Conservation (phyloP, 176 grass and related monocot genomes). For the Cocos nucifera region DNA sequence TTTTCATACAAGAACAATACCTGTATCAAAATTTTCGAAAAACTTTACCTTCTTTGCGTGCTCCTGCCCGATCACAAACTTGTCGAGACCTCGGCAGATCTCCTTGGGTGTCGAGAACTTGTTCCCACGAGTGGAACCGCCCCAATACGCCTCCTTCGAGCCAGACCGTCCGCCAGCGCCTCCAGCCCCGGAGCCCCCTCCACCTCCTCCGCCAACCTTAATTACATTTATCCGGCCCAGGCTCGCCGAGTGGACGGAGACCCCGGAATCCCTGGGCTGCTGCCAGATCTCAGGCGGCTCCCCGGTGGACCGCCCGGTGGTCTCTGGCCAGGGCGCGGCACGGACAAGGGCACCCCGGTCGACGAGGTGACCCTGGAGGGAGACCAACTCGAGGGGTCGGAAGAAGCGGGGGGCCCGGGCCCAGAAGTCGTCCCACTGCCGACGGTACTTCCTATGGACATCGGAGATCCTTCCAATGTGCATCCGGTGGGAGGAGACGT, state of each 20-base stretch:
- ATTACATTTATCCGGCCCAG: conserved; percentile 37
- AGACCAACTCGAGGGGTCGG: conserved; percentile 8
- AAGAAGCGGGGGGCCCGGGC: conserved; percentile 8
- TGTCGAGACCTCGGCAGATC: conserved; percentile 41
- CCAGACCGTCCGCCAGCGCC: conserved; percentile 22
- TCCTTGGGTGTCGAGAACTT: conserved; percentile 40
- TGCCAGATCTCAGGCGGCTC: conserved; percentile 65
- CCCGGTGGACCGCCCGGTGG: conserved; percentile 6
- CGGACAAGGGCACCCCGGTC: conserved; percentile 6
- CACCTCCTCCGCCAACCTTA: conserved; percentile 25
- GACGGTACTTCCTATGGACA: conserved; percentile 6
- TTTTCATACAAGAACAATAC: too few relatives aligned
- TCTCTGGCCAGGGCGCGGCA: not conserved
- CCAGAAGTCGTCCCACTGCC: conserved; percentile 30
- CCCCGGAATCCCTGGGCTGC: conserved; percentile 31
- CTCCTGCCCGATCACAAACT: conserved; percentile 54
- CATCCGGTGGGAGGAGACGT: conserved; percentile 17
- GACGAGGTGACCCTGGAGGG: conserved; percentile 15
- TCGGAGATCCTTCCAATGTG: conserved; percentile 25
- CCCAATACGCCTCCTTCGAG: conserved; percentile 28
- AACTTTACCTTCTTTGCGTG: conserved; percentile 38
- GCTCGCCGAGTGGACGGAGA: not conserved
- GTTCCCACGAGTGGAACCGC: conserved; percentile 6
- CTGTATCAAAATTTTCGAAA: too few relatives aligned
- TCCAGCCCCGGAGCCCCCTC: conserved; percentile 2